Conservation (phyloP, 495 filamentous ascomycete genomes). For the Penicillium diatomitis region DNA sequence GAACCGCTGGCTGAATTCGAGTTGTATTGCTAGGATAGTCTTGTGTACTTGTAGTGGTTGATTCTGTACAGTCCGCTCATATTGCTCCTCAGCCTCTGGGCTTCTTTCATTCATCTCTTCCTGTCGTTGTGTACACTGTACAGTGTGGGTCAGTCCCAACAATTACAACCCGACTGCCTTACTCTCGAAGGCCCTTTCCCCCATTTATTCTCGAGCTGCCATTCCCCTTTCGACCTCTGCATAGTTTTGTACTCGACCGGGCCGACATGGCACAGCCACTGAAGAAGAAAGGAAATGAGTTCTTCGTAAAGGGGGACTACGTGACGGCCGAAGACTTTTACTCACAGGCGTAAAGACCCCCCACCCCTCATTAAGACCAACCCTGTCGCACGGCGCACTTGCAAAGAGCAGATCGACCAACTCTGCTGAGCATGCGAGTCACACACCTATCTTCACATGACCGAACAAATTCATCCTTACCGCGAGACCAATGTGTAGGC, state of each 20-base stretch:
- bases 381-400: too few species aligned
- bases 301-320: constrained; percentile 63
- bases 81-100: background rate
- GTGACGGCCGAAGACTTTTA: constrained; percentile 66
- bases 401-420: too few species aligned
- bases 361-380: background rate
- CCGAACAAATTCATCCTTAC: too few species aligned
- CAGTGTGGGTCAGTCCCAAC: constrained; percentile 15
- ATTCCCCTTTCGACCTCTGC: too few species aligned
- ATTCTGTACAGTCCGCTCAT: background rate
- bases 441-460: too few species aligned
- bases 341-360: constrained; percentile 65
- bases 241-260: background rate
- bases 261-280: constrained; percentile 31
- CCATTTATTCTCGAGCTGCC: background rate
- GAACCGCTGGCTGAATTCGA: background rate
- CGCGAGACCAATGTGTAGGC: too few species aligned
- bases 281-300: constrained; percentile 37
- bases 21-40: too few species aligned
- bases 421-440: too few species aligned
- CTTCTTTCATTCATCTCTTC: background rate
- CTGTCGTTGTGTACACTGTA: constrained; percentile 4
- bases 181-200: background rate
- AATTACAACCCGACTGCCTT: constrained; percentile 3
- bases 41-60: background rate